Percentiles rank a stretch among this genome's conserved stretches.
Evolutionary conservation across 2,329 filamentous ascomycete genomes (phyloP).

Genomic region (Kalaharituber pfeilii): DNA sequence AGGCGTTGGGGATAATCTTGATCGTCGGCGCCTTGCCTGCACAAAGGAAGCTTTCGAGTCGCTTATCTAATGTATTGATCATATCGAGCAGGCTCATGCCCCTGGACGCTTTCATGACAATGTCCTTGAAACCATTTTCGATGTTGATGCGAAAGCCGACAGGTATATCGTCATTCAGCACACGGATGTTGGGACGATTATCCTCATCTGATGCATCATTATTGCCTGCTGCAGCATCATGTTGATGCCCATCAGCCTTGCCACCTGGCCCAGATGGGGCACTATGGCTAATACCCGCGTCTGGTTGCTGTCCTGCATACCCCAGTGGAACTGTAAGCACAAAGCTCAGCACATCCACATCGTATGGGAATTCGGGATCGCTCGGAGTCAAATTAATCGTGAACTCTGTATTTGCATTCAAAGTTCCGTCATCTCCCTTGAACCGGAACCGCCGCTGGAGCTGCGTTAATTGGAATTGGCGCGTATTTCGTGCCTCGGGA

Average conservation of each 20-base stretch:
- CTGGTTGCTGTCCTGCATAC: no score
- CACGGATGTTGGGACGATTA: slow-evolving; percentile 11
- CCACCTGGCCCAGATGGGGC: not conserved
- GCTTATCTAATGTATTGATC: slow-evolving; percentile 17
- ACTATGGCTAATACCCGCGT: no score
- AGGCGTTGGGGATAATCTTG: slow-evolving; percentile 18
- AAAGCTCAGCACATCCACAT: not conserved
- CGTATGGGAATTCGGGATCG: slow-evolving; percentile 1
- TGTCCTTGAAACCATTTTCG: slow-evolving; percentile 15
- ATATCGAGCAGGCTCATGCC: slow-evolving; percentile 17
- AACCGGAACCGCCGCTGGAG: not conserved
- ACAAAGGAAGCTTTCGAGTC: slow-evolving; percentile 14
- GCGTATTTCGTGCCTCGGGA: not conserved
- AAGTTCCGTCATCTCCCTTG: not conserved
- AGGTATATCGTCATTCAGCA: slow-evolving; percentile 18
- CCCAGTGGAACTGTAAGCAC: not conserved
- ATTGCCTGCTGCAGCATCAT: no score
- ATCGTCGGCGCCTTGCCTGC: slow-evolving; percentile 17
- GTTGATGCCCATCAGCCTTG: not conserved
- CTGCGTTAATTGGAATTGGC: not conserved
- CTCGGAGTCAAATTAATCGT: not conserved
- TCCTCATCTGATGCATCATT: not conserved
- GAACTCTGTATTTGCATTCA: not conserved
- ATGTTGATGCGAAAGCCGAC: slow-evolving; percentile 17
- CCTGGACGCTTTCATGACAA: slow-evolving; percentile 5